Conservation (phyloP, 78 protist genomes). For the Monocercomonoides exilis region DNA sequence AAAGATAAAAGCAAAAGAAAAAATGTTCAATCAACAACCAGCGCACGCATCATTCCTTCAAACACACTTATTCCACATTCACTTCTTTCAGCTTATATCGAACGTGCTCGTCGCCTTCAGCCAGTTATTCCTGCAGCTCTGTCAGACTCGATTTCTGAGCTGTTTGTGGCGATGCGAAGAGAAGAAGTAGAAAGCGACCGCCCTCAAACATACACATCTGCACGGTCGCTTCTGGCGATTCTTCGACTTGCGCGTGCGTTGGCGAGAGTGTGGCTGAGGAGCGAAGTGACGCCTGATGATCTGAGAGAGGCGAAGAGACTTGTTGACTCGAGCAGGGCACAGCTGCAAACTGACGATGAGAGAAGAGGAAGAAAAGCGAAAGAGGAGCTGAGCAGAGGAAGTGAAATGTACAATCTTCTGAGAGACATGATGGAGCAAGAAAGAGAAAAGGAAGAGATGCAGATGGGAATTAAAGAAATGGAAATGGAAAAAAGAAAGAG, state of each 20-base stretch:
- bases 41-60: no score
- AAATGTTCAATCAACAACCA: no score
- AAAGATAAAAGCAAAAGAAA: no score
- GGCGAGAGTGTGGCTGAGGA: slow-evolving; percentile 53
- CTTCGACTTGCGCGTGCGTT: slow-evolving; percentile 86
- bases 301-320: slow-evolving; percentile 78
- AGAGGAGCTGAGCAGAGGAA: no score
- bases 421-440: no score
- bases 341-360: no score
- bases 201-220: slow-evolving; percentile 64
- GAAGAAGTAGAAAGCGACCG: slow-evolving; percentile 6
- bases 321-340: slow-evolving; percentile 51
- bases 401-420: no score
- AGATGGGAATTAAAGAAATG: no score
- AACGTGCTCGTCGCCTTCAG: slow-evolving; percentile 20
- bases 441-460: no score
- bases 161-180: slow-evolving; percentile 55
- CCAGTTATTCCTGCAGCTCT: slow-evolving; percentile 63
- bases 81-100: slow-evolving; percentile 45
- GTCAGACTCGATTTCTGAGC: slow-evolving; percentile 39
- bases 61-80: not conserved
- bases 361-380: no score
- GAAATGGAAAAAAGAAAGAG: no score
- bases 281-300: slow-evolving; percentile 48
- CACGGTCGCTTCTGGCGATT: slow-evolving; percentile 85